phyloP scores from a whole-genome alignment of 2,329 filamentous ascomycete species.

The Alternaria arborescens region DNA sequence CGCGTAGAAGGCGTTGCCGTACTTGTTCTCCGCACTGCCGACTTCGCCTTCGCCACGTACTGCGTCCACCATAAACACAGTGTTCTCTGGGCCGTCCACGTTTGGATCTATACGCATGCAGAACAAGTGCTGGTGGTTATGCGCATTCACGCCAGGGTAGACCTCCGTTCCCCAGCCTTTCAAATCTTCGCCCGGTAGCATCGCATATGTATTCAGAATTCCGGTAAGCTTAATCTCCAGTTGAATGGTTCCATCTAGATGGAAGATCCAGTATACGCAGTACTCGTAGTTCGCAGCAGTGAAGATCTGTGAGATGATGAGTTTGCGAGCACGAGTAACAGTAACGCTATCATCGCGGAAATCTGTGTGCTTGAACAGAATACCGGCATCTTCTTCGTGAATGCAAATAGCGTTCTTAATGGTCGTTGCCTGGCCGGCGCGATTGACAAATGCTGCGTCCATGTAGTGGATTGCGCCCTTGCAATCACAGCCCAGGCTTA shows the following conservation, averaged over 20 bases:
- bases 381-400: constrained; percentile 91
- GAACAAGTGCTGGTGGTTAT: constrained; percentile 97
- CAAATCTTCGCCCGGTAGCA: constrained; percentile 81
- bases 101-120: constrained; percentile 88
- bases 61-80: constrained; percentile 84
- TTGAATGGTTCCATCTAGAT: constrained; percentile 91
- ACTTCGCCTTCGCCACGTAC: constrained; percentile 74
- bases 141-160: constrained; percentile 88
- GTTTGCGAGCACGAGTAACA: constrained; percentile 84
- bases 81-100: constrained; percentile 85
- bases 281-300: constrained; percentile 98
- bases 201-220: constrained; percentile 89
- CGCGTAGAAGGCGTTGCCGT: constrained; percentile 90
- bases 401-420: constrained; percentile 97
- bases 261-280: constrained; percentile 86
- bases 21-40: constrained; percentile 81
- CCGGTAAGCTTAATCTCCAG: constrained; percentile 89
- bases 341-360: constrained; percentile 90
- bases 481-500: constrained; percentile 82
- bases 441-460: constrained; percentile 84
- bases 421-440: constrained; percentile 75
- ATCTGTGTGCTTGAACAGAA: constrained; percentile 93
- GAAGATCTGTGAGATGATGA: constrained; percentile 90
- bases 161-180: constrained; percentile 92
- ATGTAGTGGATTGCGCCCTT: constrained; percentile 93